Evolutionary conservation across 1,139 yeast genomes (phyloP), one percentile per base, ranked within the genome.

Genomic region (Yarrowia galli): DNA sequence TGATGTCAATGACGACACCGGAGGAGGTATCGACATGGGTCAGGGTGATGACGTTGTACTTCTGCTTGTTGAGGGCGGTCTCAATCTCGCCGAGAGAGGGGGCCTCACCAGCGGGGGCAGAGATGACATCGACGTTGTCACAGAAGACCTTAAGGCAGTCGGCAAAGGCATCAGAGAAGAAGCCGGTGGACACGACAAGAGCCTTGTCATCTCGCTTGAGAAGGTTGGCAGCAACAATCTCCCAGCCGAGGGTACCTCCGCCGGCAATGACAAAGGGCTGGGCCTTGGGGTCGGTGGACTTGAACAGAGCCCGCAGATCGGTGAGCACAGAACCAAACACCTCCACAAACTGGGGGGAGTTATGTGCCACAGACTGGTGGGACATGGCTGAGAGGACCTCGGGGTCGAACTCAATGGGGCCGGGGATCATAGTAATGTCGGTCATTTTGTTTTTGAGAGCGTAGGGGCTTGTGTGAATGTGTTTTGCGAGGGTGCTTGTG

Each of bases 21-120:
- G 98, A 92, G 2, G 98, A 92, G 56, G 98, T 95, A 79, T 93
- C 99, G 48, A 95, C 98, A 74, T 93, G 98, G 56, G 98, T 95
- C 74, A 93, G 85, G 67, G 97, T 91, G 73, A 93, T 84, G 68
- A 91, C 84, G 72, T 86, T 79, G 81, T 89, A 93, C 71, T 82
- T 80, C 70, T 83, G 80, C 45, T 79, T 71, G 69, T 79, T 75
- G 77, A 89, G 82, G 70, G 87, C 84, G n/a, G 78, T 76, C 75
- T 87, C 89, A 65, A 93, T 80, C 67, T 81, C 79, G 5, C 80
- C 84, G 60, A 87, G 76, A 45, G 91, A 85, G 40, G 91, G 92
- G 42, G 84, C 84, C 70, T 85, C 89, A 69, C 98, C 98, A 69
- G 90, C 81, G 42, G 97, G 92, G 67, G 89, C 86, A 66, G 81